phyloP scores from a whole-genome alignment of 306 rosid genomes.

The Fragaria vesca region DNA sequence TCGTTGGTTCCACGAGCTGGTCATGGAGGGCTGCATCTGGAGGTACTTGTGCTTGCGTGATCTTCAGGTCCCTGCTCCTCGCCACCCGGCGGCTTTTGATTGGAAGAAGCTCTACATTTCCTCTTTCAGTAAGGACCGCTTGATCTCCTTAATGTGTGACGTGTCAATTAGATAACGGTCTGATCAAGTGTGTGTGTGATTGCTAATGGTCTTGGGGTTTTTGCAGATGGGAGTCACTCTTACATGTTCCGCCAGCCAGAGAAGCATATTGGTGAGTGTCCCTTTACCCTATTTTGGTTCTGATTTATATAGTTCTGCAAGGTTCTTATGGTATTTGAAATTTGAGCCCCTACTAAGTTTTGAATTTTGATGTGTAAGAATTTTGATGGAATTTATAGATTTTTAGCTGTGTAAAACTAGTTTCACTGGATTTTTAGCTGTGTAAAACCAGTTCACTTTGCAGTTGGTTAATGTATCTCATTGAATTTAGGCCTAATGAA shows the following conservation, averaged over 20 bases:
- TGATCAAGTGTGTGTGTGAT: constrained; percentile 11
- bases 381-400: neutral
- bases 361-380: neutral
- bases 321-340: no score
- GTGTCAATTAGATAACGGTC: constrained; percentile 5
- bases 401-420: neutral
- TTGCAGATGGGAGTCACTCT: constrained; percentile 88
- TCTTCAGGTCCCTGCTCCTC: constrained; percentile 76
- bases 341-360: neutral
- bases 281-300: neutral
- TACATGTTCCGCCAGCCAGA: constrained; percentile 77
- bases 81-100: constrained; percentile 45
- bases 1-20: constrained; percentile 68
- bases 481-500: neutral
- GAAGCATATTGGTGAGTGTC: constrained; percentile 81
- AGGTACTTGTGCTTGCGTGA: constrained; percentile 75
- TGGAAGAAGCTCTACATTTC: constrained; percentile 81
- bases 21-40: constrained; percentile 81
- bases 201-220: constrained; percentile 12
- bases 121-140: constrained; percentile 53
- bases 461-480: neutral
- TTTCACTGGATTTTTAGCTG: neutral
- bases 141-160: constrained; percentile 10
- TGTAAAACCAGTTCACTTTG: neutral
- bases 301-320: no score